Evolutionary conservation across 164 flowering plant genomes (phyloP), one percentile per base, ranked within the genome.

Genomic region (Umbilicus rupestris): DNA sequence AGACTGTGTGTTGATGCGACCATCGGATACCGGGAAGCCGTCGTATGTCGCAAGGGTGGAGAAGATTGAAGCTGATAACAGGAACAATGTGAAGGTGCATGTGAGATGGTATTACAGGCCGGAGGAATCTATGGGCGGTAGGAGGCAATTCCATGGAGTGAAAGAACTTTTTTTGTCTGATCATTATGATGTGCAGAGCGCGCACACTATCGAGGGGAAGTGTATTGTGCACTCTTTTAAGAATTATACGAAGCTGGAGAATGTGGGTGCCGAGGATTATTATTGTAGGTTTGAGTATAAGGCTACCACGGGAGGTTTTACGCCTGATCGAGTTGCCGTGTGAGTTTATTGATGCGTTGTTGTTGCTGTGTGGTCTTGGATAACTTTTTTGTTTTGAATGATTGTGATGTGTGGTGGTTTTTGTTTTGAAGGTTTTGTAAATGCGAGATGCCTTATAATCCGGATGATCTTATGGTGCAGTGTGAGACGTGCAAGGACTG

Each of bases 401-500:
- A 49, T 22, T 66, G 49, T n/a, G 29, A 52, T 26, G 9, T 49
- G 0, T 26, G 24, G 58, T 52, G 58, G 58, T 22, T 52, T 52
- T 24, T 52, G 58, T 52, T 19, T 68, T 73, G 72, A 71, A 82
- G 85, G 72, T 82, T 80, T 66, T 82, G 85, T 77, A 82, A 76
- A 49, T 82, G 85, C 30, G 85, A 82, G 76, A 80, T 79, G 84
- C 84, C 84, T 10, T 79, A 81, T 65, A 81, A 81, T 69, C 84
- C 84, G 39, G 84, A 81, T 71, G 82, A 78, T 49, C 78, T 82
- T 9, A 82, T 82, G 85, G 84, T 80, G 55, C 85, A 82, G 65
- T 82, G 85, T 63, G 85, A 82, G 57, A 77, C 75, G 12, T 82
- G 85, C 81, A 77, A 80, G 66, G 85, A 82, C 75, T 82, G 85